Evolutionary conservation across 2,329 filamentous ascomycete species (phyloP).

Genomic region (Zasmidium citrigriseum): DNA sequence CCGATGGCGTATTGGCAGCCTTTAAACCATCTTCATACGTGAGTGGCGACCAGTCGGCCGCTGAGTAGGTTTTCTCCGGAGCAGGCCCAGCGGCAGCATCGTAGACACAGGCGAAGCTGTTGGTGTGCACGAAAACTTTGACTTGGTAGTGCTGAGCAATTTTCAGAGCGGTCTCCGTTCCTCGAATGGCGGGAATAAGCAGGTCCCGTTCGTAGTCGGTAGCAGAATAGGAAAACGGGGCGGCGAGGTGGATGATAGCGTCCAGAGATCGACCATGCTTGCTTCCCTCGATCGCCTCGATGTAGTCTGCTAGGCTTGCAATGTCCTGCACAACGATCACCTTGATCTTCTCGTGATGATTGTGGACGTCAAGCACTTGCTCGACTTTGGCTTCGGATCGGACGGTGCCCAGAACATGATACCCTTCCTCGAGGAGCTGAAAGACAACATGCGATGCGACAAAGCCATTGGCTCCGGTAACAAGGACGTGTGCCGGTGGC

Average conservation of each 20-base stretch:
- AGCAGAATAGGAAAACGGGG: background rate
- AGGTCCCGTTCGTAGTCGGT: background rate
- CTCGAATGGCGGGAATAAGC: background rate
- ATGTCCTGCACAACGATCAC: background rate
- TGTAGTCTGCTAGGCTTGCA: background rate
- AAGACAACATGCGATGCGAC: conserved; percentile 1
- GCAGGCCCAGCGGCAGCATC: background rate
- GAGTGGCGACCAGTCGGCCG: background rate
- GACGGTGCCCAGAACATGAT: background rate
- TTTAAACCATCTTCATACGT: background rate
- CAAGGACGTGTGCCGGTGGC: background rate
- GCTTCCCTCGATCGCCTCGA: background rate
- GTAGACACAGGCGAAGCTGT: background rate
- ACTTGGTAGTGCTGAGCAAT: background rate
- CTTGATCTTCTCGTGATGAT: background rate
- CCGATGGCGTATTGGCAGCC: background rate
- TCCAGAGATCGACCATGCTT: background rate
- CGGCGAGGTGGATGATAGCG: conserved; percentile 1
- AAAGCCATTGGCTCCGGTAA: background rate
- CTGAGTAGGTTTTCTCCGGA: background rate
- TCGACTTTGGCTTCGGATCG: background rate
- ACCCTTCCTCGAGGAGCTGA: background rate
- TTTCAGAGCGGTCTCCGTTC: background rate
- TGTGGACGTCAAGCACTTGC: background rate
- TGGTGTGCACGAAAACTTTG: background rate